phyloP scores from a whole-genome alignment of 306 rosid genomes.

The Ormosia semicastrata region DNA sequence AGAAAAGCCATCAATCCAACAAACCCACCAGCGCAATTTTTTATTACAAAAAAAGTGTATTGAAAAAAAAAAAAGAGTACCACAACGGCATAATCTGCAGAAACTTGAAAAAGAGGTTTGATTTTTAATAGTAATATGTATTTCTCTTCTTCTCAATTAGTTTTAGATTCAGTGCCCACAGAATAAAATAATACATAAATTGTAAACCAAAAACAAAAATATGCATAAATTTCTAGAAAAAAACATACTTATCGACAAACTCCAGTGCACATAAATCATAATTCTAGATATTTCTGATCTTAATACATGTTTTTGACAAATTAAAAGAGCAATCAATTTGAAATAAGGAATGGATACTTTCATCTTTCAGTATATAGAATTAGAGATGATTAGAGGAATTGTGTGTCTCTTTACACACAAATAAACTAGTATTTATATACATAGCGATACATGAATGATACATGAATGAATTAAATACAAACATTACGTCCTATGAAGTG shows the following conservation, averaged over 20 bases:
- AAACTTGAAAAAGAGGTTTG: not conserved
- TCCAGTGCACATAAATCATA: not conserved
- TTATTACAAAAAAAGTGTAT: not conserved
- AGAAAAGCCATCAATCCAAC: slow-evolving; percentile 13
- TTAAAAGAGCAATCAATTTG: not conserved
- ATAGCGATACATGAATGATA: no score
- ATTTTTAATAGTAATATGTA: not conserved
- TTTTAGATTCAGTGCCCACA: not conserved
- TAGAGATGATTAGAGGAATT: no score
- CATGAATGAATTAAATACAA: no score
- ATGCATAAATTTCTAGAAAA: not conserved
- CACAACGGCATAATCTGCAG: not conserved
- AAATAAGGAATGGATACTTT: not conserved
- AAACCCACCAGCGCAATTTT: not conserved
- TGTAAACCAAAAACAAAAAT: not conserved
- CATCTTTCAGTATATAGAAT: not conserved
- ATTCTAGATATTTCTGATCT: not conserved
- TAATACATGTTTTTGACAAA: not conserved
- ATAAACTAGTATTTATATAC: no score
- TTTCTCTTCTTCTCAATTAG: not conserved
- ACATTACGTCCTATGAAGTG: no score
- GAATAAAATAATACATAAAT: slow-evolving; percentile 2
- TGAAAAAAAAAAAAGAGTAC: not conserved
- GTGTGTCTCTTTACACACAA: no score
- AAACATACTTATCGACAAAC: not conserved